A percentile compares a stretch with the other conserved stretches of the same genome.
Evolutionary conservation across 116 monocot species (phyloP).

Genomic region (Zostera marina): DNA sequence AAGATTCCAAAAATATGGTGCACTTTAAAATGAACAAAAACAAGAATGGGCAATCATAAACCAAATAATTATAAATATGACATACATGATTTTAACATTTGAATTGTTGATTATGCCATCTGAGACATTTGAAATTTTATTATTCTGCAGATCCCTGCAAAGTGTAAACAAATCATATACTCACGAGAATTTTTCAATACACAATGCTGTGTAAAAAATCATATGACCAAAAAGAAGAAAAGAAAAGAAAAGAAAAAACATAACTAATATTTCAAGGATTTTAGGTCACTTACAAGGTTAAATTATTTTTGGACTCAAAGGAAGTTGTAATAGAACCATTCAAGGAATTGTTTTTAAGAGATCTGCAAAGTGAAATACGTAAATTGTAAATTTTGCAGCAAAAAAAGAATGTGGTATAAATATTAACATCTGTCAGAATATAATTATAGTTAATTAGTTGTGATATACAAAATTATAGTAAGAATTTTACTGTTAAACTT

Average conservation of each 20-base stretch:
- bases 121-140: constrained; percentile 27
- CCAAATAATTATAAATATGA: not conserved
- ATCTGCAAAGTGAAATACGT: constrained; percentile 4
- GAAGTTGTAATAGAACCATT: constrained; percentile 26
- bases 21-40: not conserved
- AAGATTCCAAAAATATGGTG: too few species aligned
- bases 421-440: too few species aligned
- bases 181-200: not conserved
- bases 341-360: constrained; percentile 13
- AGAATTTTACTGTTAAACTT: too few species aligned
- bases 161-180: not conserved
- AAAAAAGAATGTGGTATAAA: not conserved
- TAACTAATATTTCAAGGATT: not conserved
- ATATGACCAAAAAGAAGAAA: not conserved
- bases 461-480: too few species aligned
- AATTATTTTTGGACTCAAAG: constrained; percentile 29
- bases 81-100: constrained; percentile 60
- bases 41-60: not conserved
- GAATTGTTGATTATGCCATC: constrained; percentile 18
- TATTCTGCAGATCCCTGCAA: constrained; percentile 65
- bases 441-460: too few species aligned
- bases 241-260: too few species aligned
- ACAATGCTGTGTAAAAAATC: not conserved
- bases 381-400: not conserved
- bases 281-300: constrained; percentile 42